Conservation (phyloP, 306 rosid genomes). For the Dicorynia guianensis region DNA sequence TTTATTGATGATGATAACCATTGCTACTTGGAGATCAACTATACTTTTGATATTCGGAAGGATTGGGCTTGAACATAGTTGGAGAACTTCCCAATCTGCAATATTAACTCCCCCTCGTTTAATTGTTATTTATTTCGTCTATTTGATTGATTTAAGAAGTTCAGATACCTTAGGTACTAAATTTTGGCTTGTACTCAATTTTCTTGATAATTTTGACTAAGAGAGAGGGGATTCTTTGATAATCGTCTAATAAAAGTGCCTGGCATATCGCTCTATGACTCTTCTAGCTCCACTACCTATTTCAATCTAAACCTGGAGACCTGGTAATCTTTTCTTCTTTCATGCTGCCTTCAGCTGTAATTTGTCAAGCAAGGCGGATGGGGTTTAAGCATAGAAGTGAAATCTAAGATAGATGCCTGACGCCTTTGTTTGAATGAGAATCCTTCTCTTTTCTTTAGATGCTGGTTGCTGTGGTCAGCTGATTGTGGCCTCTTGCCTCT, state of each 20-base stretch:
- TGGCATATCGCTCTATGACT: background rate
- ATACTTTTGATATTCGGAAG: conserved; percentile 59
- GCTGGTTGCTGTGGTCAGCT: background rate
- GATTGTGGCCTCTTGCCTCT: background rate
- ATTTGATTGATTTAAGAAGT: background rate
- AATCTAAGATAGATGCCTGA: conserved; percentile 6
- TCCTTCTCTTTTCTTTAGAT: background rate
- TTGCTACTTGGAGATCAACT: conserved; percentile 69
- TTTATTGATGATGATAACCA: conserved; percentile 66
- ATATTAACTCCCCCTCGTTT: background rate
- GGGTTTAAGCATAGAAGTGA: conserved; percentile 14
- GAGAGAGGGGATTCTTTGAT: background rate
- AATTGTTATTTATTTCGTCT: background rate
- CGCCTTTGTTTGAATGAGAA: conserved; percentile 4
- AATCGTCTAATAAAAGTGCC: background rate
- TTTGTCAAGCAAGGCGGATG: background rate
- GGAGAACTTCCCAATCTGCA: background rate
- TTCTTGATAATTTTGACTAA: background rate
- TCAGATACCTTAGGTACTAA: background rate
- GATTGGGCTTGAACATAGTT: conserved; percentile 45
- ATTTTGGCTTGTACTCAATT: background rate
- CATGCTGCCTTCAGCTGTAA: too few relatives aligned
- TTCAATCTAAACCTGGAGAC: background rate
- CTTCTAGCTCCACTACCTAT: background rate
- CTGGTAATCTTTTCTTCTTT: too few relatives aligned